phyloP scores from a whole-genome alignment of 2,329 filamentous ascomycete genomes.

The Xylariaceae sp. region DNA sequence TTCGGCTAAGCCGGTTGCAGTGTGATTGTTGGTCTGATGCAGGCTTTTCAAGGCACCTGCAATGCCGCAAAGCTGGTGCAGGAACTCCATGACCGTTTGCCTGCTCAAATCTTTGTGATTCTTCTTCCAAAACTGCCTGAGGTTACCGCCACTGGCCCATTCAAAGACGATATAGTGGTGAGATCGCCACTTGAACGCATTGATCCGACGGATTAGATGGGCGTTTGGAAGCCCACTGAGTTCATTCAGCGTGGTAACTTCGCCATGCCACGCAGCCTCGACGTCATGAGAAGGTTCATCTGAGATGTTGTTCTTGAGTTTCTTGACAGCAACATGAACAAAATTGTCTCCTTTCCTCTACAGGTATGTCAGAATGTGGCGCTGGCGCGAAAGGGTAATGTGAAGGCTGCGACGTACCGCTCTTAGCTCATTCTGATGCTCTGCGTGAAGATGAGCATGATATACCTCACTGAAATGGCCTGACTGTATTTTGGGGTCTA shows the following conservation, averaged over 20 bases:
- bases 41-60: constrained; percentile 4
- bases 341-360: neutral
- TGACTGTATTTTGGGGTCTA: neutral
- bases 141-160: constrained; percentile 21
- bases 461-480: constrained; percentile 12
- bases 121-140: constrained; percentile 17
- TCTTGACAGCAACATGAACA: constrained; percentile 4
- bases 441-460: constrained; percentile 1
- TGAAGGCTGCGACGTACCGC: neutral
- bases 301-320: neutral
- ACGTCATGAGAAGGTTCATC: neutral
- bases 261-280: neutral
- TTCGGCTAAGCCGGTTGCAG: neutral
- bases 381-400: neutral
- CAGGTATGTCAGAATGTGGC: neutral
- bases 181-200: constrained; percentile 9
- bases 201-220: constrained; percentile 9
- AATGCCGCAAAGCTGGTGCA: constrained; percentile 11
- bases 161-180: constrained; percentile 19
- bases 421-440: neutral
- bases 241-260: constrained; percentile 4
- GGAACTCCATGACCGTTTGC: neutral
- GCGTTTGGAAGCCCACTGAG: constrained; percentile 35
- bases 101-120: neutral
- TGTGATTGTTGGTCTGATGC: constrained; percentile 9